These are phyloP conservation scores for Rhodotorula taiwanensis DNA, from an alignment of 768 basidiomycete species.

Conservation along the genomic window DNA sequence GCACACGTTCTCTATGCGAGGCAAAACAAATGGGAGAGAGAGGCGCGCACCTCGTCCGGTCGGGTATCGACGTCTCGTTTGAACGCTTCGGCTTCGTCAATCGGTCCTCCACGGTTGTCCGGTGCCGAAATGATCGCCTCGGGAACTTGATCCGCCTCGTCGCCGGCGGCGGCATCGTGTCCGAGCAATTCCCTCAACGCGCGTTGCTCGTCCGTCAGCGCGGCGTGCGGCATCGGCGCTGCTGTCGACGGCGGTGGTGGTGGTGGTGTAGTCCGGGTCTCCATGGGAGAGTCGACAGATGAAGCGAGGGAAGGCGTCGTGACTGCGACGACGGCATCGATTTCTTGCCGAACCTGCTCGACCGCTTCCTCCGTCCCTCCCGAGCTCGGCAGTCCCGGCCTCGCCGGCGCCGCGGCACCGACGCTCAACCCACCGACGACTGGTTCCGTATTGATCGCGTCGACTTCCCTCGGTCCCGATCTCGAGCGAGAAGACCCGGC, in stretches of 20 bases:
- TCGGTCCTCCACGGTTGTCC: conserved; percentile 33
- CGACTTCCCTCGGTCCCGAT: conserved; percentile 67
- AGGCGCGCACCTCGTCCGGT: conserved; percentile 41
- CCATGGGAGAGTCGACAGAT: too few species aligned
- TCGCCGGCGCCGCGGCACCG: conserved; percentile 39
- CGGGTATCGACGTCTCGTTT: conserved; percentile 74
- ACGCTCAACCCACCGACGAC: conserved; percentile 58
- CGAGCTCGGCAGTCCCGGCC: too few species aligned
- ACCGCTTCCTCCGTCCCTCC: neutral
- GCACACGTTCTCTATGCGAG: neutral
- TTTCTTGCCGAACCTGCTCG: conserved; percentile 37
- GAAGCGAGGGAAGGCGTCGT: too few species aligned
- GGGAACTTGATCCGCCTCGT: conserved; percentile 46
- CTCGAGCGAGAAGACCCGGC: conserved; percentile 62
- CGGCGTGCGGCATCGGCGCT: conserved; percentile 43
- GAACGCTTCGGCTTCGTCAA: conserved; percentile 58
- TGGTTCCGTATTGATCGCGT: conserved; percentile 65
- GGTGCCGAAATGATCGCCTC: conserved; percentile 57
- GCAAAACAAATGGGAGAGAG: neutral
- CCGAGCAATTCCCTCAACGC: conserved; percentile 75
- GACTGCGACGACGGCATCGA: too few species aligned
- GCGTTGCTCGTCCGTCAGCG: conserved; percentile 61
- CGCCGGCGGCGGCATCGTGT: conserved; percentile 47
- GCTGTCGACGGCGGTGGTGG: neutral
- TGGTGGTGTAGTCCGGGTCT: conserved; percentile 16